Percentiles rank a stretch among this genome's conserved stretches.
Evolutionary conservation across 176 grass and related monocot species (phyloP).

Genomic region (Paspalum vaginatum): DNA sequence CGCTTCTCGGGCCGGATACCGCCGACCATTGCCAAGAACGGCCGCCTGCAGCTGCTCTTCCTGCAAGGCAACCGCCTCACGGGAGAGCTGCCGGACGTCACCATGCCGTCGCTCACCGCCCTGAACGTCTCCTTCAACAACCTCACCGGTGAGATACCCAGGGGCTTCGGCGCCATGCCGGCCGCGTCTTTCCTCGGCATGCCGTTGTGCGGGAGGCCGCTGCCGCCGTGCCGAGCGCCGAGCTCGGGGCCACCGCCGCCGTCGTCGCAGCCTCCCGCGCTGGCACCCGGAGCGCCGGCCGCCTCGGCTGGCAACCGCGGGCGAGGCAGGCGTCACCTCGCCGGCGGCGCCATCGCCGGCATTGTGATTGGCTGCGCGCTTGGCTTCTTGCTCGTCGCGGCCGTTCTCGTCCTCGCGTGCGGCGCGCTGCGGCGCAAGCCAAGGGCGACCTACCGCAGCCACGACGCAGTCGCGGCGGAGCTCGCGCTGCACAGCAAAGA

Average conservation of each 20-base stretch:
- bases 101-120: constrained; percentile 26
- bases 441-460: constrained; percentile 20
- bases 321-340: constrained; percentile 31
- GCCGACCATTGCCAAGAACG: constrained; percentile 49
- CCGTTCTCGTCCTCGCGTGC: constrained; percentile 44
- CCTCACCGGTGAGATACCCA: constrained; percentile 62
- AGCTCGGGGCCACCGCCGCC: constrained; percentile 21
- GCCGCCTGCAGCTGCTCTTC: constrained; percentile 50
- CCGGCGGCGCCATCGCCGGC: constrained; percentile 62
- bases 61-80: constrained; percentile 63
- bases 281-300: background rate
- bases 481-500: constrained; percentile 63
- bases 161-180: constrained; percentile 46
- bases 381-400: constrained; percentile 45
- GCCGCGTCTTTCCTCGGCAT: constrained; percentile 64
- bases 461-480: constrained; percentile 55
- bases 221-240: constrained; percentile 41
- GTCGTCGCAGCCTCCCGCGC: constrained; percentile 35
- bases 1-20: constrained; percentile 56
- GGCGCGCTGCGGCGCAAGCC: constrained; percentile 20
- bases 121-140: constrained; percentile 89
- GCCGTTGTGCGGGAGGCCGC: constrained; percentile 73
- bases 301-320: background rate
- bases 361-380: constrained; percentile 55
- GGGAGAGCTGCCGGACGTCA: constrained; percentile 54